Evolutionary conservation across 306 rosid species (phyloP).

Genomic region (Neltuma alba): DNA sequence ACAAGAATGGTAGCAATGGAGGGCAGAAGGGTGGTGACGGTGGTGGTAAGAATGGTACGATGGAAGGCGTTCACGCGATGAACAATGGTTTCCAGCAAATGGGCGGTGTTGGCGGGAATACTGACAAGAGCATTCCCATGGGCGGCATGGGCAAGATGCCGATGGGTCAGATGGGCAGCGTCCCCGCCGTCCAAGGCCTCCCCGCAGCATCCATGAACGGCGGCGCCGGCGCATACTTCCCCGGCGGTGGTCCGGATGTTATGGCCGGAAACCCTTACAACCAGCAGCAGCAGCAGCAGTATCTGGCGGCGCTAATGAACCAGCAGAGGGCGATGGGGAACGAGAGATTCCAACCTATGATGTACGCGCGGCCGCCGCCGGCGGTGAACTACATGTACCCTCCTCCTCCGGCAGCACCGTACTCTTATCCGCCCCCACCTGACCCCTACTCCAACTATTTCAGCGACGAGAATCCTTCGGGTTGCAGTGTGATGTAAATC

Average conservation of each 20-base stretch:
- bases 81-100: constrained; percentile 43
- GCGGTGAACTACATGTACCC: constrained; percentile 53
- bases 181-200: constrained; percentile 65
- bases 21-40: constrained; percentile 23
- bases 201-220: constrained; percentile 52
- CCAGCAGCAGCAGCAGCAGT: constrained; percentile 51
- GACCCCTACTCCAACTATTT: constrained; percentile 54
- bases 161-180: constrained; percentile 59
- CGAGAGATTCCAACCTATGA: constrained; percentile 80
- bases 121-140: constrained; percentile 52
- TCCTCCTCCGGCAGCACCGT: constrained; percentile 37
- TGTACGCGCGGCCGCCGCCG: constrained; percentile 58
- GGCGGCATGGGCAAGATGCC: constrained; percentile 53
- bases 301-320: constrained; percentile 71
- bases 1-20: constrained; percentile 29
- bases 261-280: constrained; percentile 62
- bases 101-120: constrained; percentile 45
- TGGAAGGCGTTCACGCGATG: constrained; percentile 40
- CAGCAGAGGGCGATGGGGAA: constrained; percentile 65
- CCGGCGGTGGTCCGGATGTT: constrained; percentile 50
- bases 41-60: constrained; percentile 40
- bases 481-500: constrained; percentile 85
- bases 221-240: constrained; percentile 40
- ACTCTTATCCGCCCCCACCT: constrained; percentile 42
- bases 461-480: constrained; percentile 78